Percentiles rank a stretch among this genome's conserved stretches.
These are phyloP conservation scores for Sugiyamaella xylanicola DNA, from an alignment of 1,139 yeast genomes.

Conservation along the genomic window DNA sequence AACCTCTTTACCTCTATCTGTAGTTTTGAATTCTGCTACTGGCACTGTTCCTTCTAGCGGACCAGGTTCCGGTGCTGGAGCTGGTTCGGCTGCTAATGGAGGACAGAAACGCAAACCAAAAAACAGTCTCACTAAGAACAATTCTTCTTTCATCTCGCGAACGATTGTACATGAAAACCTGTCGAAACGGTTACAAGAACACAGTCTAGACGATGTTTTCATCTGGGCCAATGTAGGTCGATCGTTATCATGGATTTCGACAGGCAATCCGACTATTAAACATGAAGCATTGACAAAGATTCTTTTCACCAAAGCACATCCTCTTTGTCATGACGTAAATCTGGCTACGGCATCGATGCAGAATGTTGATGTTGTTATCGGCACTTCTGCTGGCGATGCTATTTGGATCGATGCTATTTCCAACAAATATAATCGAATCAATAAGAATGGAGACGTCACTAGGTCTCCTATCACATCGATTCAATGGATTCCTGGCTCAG, in stretches of 20 bases:
- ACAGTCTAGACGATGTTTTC: constrained; percentile 34
- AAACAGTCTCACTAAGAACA: constrained; percentile 43
- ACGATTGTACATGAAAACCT: constrained; percentile 44
- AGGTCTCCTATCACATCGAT: constrained; percentile 44
- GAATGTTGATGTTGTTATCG: constrained; percentile 52
- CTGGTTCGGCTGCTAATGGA: constrained; percentile 5
- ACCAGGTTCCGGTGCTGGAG: constrained; percentile 2
- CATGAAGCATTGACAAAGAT: constrained; percentile 46
- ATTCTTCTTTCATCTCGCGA: constrained; percentile 45
- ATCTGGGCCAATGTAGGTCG: constrained; percentile 44
- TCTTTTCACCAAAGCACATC: constrained; percentile 46
- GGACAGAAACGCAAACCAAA: constrained; percentile 37
- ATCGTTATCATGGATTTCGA: constrained; percentile 41
- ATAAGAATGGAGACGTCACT: constrained; percentile 49
- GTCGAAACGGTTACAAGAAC: constrained; percentile 39
- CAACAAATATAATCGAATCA: constrained; percentile 52
- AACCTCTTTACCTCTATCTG: constrained; percentile 11
- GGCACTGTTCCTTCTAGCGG: background rate
- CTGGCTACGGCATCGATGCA: constrained; percentile 41
- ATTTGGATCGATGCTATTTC: constrained; percentile 56
- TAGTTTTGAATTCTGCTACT: constrained; percentile 5
- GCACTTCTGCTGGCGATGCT: constrained; percentile 57
- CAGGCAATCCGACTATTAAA: constrained; percentile 24
- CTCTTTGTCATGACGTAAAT: constrained; percentile 47
- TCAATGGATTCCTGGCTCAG: constrained; percentile 48